Percentiles rank a stretch among this genome's conserved stretches.
These are phyloP conservation scores for Grosmannia huntii DNA, from an alignment of 2,329 filamentous ascomycete genomes.

Conservation along the genomic window DNA sequence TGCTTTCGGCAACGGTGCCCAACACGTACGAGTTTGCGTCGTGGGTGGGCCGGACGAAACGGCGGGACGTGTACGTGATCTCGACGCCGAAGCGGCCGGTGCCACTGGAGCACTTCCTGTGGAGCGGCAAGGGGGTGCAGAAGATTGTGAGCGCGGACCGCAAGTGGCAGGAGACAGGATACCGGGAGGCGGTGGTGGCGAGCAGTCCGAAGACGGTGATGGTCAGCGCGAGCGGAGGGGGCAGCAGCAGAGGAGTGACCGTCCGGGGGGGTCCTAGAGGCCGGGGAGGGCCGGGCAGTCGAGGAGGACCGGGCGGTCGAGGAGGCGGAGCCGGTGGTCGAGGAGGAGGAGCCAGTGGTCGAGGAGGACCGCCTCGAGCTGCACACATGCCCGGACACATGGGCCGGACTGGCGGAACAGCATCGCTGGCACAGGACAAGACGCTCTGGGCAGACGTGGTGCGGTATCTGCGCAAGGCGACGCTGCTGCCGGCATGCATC, in stretches of 20 bases:
- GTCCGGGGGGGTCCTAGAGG: conserved; percentile 11
- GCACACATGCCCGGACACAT: conserved; percentile 68
- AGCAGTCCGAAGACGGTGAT: conserved; percentile 18
- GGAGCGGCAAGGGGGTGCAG: conserved; percentile 83
- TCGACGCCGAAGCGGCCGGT: conserved; percentile 93
- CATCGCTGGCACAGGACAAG: conserved; percentile 85
- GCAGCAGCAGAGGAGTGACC: neutral
- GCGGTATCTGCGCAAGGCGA: conserved; percentile 77
- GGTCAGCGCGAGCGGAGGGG: neutral
- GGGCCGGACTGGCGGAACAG: conserved; percentile 74
- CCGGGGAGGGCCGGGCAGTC: conserved; percentile 14
- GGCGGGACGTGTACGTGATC: conserved; percentile 98
- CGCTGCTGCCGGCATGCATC: conserved; percentile 81
- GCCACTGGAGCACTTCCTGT: conserved; percentile 89
- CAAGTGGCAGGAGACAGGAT: conserved; percentile 80
- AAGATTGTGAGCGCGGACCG: conserved; percentile 94
- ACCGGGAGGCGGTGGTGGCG: conserved; percentile 52
- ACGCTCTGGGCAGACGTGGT: conserved; percentile 96
- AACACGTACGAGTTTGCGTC: conserved; percentile 97
- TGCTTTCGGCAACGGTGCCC: conserved; percentile 90
- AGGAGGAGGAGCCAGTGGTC: conserved; percentile 27
- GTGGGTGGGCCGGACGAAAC: conserved; percentile 95
- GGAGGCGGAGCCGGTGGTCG: conserved; percentile 44
- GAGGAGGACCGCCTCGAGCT: conserved; percentile 44
- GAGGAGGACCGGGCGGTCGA: neutral